Evolutionary conservation across 176 grass and related monocot genomes (phyloP).

Genomic region (Bonia amplexicaulis): DNA sequence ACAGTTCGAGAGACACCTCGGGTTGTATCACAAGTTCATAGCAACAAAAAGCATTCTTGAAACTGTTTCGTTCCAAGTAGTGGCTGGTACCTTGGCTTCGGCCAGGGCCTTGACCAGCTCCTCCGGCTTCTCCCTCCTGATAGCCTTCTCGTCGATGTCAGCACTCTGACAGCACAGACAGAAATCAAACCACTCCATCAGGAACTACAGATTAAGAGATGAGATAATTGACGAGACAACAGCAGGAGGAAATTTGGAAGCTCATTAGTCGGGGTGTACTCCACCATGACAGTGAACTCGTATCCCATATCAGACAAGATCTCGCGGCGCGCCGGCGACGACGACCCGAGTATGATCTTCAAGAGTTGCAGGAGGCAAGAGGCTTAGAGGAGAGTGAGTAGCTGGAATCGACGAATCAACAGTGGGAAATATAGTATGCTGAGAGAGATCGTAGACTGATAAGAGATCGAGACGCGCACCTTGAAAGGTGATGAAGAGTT

Average conservation of each 20-base stretch:
- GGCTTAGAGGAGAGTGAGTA: background rate
- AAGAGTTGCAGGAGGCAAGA: background rate
- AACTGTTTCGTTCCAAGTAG: background rate
- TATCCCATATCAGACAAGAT: conserved; percentile 74
- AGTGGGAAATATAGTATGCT: background rate
- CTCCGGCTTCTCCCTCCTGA: conserved; percentile 60
- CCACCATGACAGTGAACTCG: conserved; percentile 62
- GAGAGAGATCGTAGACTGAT: background rate
- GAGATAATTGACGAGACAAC: background rate
- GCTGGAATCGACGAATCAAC: background rate
- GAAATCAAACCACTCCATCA: background rate
- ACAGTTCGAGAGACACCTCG: background rate
- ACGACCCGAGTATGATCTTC: conserved; percentile 72
- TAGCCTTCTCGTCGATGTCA: conserved; percentile 77
- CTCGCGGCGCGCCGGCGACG: conserved; percentile 61
- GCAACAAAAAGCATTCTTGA: background rate
- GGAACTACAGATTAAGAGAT: background rate
- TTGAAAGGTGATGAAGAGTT: background rate
- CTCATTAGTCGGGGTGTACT: background rate
- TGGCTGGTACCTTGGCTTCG: conserved; percentile 54
- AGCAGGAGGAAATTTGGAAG: background rate
- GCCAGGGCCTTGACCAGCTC: conserved; percentile 71
- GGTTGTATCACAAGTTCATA: background rate
- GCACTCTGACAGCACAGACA: conserved; percentile 33
- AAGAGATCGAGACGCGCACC: background rate